Conservation (phyloP, 108 stramenopile genomes). For the Nannochloropsis oceanica region DNA sequence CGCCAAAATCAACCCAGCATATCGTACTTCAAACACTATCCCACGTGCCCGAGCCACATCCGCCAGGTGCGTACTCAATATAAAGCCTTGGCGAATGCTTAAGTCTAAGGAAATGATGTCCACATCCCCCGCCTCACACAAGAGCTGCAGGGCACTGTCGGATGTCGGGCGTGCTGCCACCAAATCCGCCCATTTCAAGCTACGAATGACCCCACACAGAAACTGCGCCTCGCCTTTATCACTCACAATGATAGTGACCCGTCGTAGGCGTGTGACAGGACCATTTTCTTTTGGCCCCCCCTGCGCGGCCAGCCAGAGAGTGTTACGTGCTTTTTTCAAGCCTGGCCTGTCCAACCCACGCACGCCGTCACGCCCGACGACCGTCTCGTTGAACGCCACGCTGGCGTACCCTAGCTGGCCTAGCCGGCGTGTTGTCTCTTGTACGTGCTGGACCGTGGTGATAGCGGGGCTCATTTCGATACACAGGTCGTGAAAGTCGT, state of each 20-base stretch:
- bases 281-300: background rate
- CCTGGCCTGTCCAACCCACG: background rate
- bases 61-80: background rate
- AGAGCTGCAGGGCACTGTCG: background rate
- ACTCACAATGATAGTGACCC: background rate
- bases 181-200: background rate
- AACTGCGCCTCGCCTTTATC: background rate
- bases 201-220: background rate
- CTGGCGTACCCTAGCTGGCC: background rate
- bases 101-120: background rate
- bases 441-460: background rate
- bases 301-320: background rate
- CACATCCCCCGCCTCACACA: background rate
- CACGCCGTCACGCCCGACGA: background rate
- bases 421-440: background rate
- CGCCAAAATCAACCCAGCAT: background rate
- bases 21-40: background rate
- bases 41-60: background rate
- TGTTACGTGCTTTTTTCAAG: background rate
- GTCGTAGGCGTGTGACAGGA: background rate
- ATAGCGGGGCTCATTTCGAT: background rate
- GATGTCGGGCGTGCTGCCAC: background rate
- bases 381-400: background rate
- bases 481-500: background rate
- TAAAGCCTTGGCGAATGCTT: background rate